Evolutionary conservation across 1,284 basidiomycete species (phyloP).

Genomic region (Tylopilus sp.): DNA sequence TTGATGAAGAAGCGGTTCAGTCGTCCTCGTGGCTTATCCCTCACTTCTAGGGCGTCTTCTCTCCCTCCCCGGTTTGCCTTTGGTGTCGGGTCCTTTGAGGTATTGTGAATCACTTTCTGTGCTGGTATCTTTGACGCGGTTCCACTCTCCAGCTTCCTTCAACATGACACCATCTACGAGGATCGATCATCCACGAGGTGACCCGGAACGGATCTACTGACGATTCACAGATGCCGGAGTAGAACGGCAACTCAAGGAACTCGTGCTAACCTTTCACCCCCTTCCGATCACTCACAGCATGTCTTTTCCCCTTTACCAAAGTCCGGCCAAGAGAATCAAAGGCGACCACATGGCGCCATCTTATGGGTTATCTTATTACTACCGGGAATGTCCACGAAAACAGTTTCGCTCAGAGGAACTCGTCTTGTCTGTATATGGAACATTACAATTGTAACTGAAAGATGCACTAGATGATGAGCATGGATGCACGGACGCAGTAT

Average conservation of each 20-base stretch:
- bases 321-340: not conserved
- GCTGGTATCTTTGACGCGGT: too few relatives aligned
- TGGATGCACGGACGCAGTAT: too few relatives aligned
- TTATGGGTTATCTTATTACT: too few relatives aligned
- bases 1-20: conserved; percentile 7
- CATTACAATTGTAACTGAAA: too few relatives aligned
- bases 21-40: conserved; percentile 11
- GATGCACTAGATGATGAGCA: too few relatives aligned
- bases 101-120: not conserved
- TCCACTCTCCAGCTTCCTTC: not conserved
- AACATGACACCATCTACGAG: not conserved
- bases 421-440: too few relatives aligned
- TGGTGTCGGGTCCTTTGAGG: not conserved
- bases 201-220: conserved; percentile 18
- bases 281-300: not conserved
- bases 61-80: too few relatives aligned
- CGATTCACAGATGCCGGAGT: not conserved
- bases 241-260: not conserved
- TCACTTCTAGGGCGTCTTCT: not conserved
- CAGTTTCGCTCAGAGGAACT: too few relatives aligned
- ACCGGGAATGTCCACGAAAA: not conserved
- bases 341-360: not conserved
- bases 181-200: conserved; percentile 7
- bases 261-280: not conserved
- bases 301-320: not conserved